phyloP scores from a whole-genome alignment of 2,329 filamentous ascomycete genomes.

The Xylariales sp. region DNA sequence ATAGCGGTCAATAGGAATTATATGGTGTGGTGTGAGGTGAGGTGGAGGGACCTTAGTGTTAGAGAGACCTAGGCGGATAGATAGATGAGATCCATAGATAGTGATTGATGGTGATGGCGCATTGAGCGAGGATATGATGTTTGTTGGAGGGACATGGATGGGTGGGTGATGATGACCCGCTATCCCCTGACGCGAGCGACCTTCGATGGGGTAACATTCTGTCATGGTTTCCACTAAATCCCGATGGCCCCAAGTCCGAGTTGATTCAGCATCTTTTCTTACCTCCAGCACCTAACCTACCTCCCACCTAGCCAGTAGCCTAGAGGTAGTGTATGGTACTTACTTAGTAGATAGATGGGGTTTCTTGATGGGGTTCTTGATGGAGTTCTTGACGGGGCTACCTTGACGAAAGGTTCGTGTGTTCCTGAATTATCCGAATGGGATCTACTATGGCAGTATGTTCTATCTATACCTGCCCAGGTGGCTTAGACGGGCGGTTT shows the following conservation, averaged over 20 bases:
- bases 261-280: conserved; percentile 18
- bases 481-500: no score
- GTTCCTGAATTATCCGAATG: no score
- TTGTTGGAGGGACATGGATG: conserved; percentile 32
- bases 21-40: conserved; percentile 24
- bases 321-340: no score
- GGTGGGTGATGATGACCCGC: conserved; percentile 21
- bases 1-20: conserved; percentile 28
- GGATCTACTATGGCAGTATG: no score
- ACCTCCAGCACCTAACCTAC: neutral
- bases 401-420: no score
- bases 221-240: conserved; percentile 23
- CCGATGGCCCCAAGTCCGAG: conserved; percentile 16
- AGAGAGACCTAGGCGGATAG: conserved; percentile 6
- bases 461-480: no score
- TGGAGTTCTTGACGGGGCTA: neutral
- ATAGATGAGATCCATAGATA: conserved; percentile 5
- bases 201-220: conserved; percentile 19
- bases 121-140: conserved; percentile 33
- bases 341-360: no score
- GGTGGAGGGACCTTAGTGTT: conserved; percentile 2
- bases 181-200: conserved; percentile 28
- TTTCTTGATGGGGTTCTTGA: neutral
- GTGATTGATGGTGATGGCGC: conserved; percentile 30
- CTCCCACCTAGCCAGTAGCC: no score